Base-by-base conservation (phyloP, 805 yeast genomes). In the Starmera amethionina region DNA sequence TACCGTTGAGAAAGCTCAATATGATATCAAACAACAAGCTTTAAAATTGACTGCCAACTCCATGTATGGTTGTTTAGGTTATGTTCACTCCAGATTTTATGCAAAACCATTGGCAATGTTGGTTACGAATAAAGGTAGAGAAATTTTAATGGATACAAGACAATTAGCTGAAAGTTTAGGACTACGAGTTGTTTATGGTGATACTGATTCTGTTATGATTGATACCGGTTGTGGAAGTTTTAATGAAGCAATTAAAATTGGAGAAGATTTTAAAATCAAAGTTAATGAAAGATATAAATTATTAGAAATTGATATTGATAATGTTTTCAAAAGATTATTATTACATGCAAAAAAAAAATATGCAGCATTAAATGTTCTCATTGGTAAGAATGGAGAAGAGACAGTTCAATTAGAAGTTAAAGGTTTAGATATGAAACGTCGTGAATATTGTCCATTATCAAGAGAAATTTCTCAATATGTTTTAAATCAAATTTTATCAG, bases 21-120 rank as follows among this genome's bases (percentile, higher is more conserved):
- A 82, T 68, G 97, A 93, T 59, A 88, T 89, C 55, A 86, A 89
- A 55, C 98, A 93, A 62, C 94, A 83, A 59, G 97, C 98, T 0
- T 73, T 93, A 58, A 93, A 93, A 59, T 70, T 93, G 57, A 94
- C 98, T 3, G 98, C 98, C 27, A 93, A 93, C 63, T 93, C 98
- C n/a, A 90, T 93, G 97, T 93, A 93, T 64, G 98, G 98, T 56
- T 93, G 97, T 73, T 72, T 93, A 52, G 98, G 98, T 50, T 89
- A 80, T 59, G 83, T 82, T 7, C 75, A 82, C 52, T 87, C 97
- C 18, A 74, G 98, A 54, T 93, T 93, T 60, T 90, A 89, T 55
- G 98, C 98, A 11, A 82, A 85, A 55, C 96, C 97, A 1, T 68
- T 93, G 50, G 98, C 98, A 5, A 86, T 86, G 89, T 68, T 93